Evolutionary conservation across 169 alveolate species (phyloP), one percentile per base, ranked within the genome.

Genomic region (Theileria parva): DNA sequence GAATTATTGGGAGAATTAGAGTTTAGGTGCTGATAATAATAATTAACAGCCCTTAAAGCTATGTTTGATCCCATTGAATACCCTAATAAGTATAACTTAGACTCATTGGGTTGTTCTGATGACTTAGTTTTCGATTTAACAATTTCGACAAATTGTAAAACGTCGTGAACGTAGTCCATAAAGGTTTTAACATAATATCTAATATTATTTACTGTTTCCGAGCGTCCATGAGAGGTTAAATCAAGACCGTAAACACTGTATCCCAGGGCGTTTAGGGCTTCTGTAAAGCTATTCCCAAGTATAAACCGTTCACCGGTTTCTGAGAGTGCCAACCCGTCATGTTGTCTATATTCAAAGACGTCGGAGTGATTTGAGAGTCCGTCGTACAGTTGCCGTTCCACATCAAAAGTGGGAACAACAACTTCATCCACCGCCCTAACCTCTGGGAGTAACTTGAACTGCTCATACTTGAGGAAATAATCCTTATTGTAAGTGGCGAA

Each of bases 1-100:
- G 37, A 32, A 32, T 32, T 32, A 32, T 32, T n/a, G n/a, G n/a
- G 37, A 44, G 53, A 13, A 39, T 32, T 1, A 5, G 48, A 25
- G 19, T 63, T 63, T 21, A 59, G 30, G 3, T 59, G 21, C 27
- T 25, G 39, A 34, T 68, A 68, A 34, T 48, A 68, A 9, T 68
- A 32, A 25, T 68, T 44, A 4, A 68, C n/a, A 0, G 80, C 48
- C 8, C 63, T 51, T 30, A 86, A 48, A 30, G 65, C 85, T n/a
- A 89, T 86, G 79, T 86, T 86, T 15, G 92, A 91, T 0, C 94
- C 94, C 94, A 89, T 89, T n/a, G 94, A 89, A 23, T 79, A 55
- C 0, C 94, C 94, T 66, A 77, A 63, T 13, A 86, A 74, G 79
- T 77, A 85, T 57, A 86, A 63, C 51, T 88, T 88, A 2, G 71